Evolutionary conservation across 2,329 filamentous ascomycete species (phyloP).

Genomic region (Xylogone sp.): DNA sequence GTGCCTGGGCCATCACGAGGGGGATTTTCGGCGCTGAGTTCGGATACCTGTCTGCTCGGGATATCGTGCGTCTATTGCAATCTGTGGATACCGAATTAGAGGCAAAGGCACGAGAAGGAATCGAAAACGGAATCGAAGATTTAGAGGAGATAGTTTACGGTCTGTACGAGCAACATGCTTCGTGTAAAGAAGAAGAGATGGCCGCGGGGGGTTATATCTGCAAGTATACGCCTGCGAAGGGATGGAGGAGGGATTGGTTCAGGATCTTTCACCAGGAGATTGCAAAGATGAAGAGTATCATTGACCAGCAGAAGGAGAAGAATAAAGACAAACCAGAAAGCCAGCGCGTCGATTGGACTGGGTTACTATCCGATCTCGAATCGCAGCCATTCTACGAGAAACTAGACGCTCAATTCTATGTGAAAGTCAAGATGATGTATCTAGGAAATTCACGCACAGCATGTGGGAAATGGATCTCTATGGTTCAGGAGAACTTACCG

Average conservation of each 20-base stretch:
- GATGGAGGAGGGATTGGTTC: neutral
- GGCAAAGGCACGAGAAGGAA: neutral
- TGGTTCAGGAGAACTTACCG: slow-evolving; percentile 8
- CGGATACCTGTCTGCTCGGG: neutral
- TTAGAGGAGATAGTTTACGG: neutral
- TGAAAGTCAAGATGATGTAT: slow-evolving; percentile 10
- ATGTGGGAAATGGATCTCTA: slow-evolving; percentile 13
- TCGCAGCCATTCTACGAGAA: slow-evolving; percentile 5
- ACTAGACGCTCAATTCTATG: neutral
- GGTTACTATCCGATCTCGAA: neutral
- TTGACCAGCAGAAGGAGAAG: neutral
- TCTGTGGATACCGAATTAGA: neutral
- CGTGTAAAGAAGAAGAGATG: neutral
- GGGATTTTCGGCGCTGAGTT: slow-evolving; percentile 3
- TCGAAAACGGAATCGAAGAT: neutral
- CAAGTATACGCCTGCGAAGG: neutral
- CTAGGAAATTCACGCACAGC: slow-evolving; percentile 10
- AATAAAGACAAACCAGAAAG: neutral
- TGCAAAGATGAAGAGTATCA: neutral
- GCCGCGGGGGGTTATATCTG: neutral
- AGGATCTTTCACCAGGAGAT: neutral
- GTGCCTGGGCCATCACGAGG: slow-evolving; percentile 7
- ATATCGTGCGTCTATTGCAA: neutral
- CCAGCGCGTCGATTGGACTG: neutral
- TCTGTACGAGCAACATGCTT: neutral